A percentile compares a stretch with the other conserved stretches of the same genome.
Evolutionary conservation across 768 basidiomycete genomes (phyloP).

Genomic region (Rhizopogon roseolus): DNA sequence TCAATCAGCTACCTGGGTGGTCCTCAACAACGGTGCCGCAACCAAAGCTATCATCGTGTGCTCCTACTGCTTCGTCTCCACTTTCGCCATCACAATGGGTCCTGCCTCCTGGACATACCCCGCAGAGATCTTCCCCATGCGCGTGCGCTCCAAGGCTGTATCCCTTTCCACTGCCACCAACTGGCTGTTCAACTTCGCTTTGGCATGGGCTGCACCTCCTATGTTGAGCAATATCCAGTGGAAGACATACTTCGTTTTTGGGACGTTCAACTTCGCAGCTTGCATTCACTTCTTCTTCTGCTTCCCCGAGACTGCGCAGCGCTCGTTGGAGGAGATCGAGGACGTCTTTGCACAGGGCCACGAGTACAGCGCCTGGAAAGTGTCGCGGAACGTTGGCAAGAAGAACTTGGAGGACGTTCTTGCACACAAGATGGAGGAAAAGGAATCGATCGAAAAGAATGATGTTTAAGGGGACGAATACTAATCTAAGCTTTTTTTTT

Average conservation of each 20-base stretch:
- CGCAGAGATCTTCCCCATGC: slow-evolving; percentile 66
- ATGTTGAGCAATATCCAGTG: slow-evolving; percentile 62
- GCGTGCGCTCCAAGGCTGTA: slow-evolving; percentile 60
- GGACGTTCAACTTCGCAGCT: slow-evolving; percentile 69
- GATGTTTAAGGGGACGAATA: neutral
- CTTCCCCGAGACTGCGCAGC: slow-evolving; percentile 74
- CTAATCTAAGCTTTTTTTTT: neutral
- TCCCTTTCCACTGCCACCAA: slow-evolving; percentile 40
- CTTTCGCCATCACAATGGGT: slow-evolving; percentile 73
- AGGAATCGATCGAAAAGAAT: slow-evolving; percentile 1
- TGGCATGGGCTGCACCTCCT: slow-evolving; percentile 74
- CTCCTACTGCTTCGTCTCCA: slow-evolving; percentile 74
- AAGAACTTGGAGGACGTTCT: slow-evolving; percentile 53
- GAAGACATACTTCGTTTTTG: slow-evolving; percentile 78
- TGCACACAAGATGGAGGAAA: slow-evolving; percentile 9
- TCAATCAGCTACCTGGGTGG: slow-evolving; percentile 49
- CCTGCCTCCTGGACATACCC: slow-evolving; percentile 75
- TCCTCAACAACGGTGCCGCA: slow-evolving; percentile 45
- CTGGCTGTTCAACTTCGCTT: slow-evolving; percentile 70
- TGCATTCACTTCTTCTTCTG: slow-evolving; percentile 72
- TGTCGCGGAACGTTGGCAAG: slow-evolving; percentile 56
- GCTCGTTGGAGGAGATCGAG: slow-evolving; percentile 76
- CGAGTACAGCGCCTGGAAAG: slow-evolving; percentile 66
- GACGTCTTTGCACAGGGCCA: slow-evolving; percentile 71
- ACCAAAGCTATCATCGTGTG: slow-evolving; percentile 74